Evolutionary conservation across 768 basidiomycete species (phyloP), one percentile per base, ranked within the genome.

Genomic region (Kwoniella newhampshirensis): DNA sequence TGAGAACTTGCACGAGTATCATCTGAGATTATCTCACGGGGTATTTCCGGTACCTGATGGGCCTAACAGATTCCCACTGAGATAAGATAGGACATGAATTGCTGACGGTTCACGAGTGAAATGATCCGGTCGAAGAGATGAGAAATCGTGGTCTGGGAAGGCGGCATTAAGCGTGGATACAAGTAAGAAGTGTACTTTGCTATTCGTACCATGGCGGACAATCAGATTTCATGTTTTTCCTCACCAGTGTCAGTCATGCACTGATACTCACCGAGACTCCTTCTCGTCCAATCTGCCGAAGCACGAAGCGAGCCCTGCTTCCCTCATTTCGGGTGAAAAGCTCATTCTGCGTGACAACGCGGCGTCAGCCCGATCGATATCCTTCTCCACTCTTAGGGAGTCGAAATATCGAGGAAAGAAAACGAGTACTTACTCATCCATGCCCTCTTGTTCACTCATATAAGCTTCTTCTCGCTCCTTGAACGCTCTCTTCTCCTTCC

Each of bases 131-230:
- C 87, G 84, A 49, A 96, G 87, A 75, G 89, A 87, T 6, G 89
- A 89, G 80, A 98, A 99, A 72, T 97, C 93, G 79, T 97, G 84
- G 82, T 98, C 94, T 1, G 94, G 94, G 74, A 93, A 99, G 5
- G 94, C 93, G 70, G 91, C 85, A 80, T 99, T 99, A 69, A 99
- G 86, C 2, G 92, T 91, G 28, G 91, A 88, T 70, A 98, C 96
- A 75, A 98, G 87, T 47, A 93, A 85, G 80, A 92, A 96, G 55
- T 96, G 86, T 3, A 89, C 93, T 82, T 94, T 96, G 68, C 71
- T 70, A 13, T 25, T 52, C 21, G 21, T 42, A 41, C 41, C 43
- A 18, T 15, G 45, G 21, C 20, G 32, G 35, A 8, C 35, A 43
- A 27, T 36, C 27, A 44, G 36, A 15, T 20, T 25, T 8, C 8